These are phyloP conservation scores for Calycina herbarum DNA, from an alignment of 2,329 filamentous ascomycete genomes.

Conservation along the genomic window DNA sequence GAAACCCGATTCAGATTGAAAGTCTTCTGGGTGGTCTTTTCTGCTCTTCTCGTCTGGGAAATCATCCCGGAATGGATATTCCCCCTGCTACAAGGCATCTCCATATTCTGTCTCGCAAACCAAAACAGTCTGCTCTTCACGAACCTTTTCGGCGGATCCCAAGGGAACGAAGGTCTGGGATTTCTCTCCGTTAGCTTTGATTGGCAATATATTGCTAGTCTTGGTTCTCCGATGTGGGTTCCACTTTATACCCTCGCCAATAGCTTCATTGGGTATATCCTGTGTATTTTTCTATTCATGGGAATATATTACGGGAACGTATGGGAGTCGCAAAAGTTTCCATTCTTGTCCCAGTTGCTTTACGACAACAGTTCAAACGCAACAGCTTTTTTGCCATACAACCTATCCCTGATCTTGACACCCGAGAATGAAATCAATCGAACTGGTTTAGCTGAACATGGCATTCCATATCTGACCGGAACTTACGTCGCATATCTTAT, in stretches of 20 bases:
- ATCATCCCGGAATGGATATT: slow-evolving; percentile 48
- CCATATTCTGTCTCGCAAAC: slow-evolving; percentile 47
- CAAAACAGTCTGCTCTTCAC: slow-evolving; percentile 43
- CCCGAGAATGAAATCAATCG: slow-evolving; percentile 41
- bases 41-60: slow-evolving; percentile 47
- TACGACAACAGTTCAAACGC: slow-evolving; percentile 40
- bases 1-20: slow-evolving; percentile 41
- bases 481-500: slow-evolving; percentile 44
- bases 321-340: slow-evolving; percentile 42
- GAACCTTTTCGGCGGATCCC: slow-evolving; percentile 49
- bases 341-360: slow-evolving; percentile 45
- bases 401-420: slow-evolving; percentile 45
- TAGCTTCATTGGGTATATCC: slow-evolving; percentile 25
- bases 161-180: slow-evolving; percentile 46
- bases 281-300: slow-evolving; percentile 38
- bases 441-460: slow-evolving; percentile 38
- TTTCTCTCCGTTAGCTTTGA: slow-evolving; percentile 44
- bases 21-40: slow-evolving; percentile 36
- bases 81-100: slow-evolving; percentile 39
- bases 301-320: slow-evolving; percentile 44
- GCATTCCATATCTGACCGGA: slow-evolving; percentile 45
- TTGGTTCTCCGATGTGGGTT: slow-evolving; percentile 28
- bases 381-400: slow-evolving; percentile 41
- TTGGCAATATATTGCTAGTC: slow-evolving; percentile 43
- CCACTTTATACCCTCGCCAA: slow-evolving; percentile 40